Base-by-base conservation (phyloP, 2,329 filamentous ascomycete species). In the Diplodia corticola region DNA sequence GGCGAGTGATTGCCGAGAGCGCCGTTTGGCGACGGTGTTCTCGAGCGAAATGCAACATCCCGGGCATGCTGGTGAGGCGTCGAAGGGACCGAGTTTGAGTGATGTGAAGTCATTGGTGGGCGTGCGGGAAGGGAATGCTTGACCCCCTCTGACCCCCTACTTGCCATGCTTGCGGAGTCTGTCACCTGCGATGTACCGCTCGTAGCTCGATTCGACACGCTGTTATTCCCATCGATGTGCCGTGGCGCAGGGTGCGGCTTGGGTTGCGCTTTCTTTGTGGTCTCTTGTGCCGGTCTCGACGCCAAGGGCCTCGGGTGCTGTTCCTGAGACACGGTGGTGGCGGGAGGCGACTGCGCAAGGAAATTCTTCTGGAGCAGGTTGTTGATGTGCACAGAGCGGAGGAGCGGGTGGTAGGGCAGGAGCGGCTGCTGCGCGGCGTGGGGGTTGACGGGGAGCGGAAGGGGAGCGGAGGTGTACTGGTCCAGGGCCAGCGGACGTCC, bases 81-180 rank as follows among this genome's bases (percentile, higher is more conserved):
- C 1, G 94, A 96, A 1, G 94, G 94, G 57, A 97, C 91, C 9
- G 94, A 98, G 76, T 86, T 96, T 26, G 94, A 96, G 75, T 96
- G 87, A 63, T 88, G 87, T 54, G 83, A 85, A 67, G 80, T 79
- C 70, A 86, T 78, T 69, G 84, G 79, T 67, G 83, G 80, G 70
- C 84, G 80, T 75, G 80, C 72, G 30, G 69, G 63, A 51, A 73
- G 73, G 48, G 71, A 68, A 64, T 69, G 69, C 61, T 55, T 51
- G 17, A 69, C 40, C 30, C 67, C 67, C 35, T 77, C 73, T 9
- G 73, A 70, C 60, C 70, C 71, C 69, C 73, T 77, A 70, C 69
- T 70, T 44, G 68, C 70, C 72, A 75, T 75, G 33, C 54, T 71
- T 67, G 71, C 69, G 63, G 69, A 69, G 71, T 73, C 75, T 64